Percentiles rank a stretch among this genome's conserved stretches.
Evolutionary conservation across 495 filamentous ascomycete genomes (phyloP).

Genomic region (Penicillium herquei): DNA sequence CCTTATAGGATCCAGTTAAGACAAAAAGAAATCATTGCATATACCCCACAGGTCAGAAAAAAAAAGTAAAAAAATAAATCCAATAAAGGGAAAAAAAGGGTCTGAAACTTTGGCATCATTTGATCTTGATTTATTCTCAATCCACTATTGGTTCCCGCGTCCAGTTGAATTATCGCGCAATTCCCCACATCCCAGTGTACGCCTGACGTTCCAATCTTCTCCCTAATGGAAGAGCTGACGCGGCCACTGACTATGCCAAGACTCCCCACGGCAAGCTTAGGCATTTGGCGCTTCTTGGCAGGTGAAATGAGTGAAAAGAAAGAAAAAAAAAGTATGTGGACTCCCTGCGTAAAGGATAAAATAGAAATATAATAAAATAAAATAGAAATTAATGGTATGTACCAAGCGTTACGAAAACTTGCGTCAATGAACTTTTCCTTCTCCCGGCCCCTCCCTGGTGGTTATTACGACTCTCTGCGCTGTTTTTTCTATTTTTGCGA

Average conservation of each 20-base stretch:
- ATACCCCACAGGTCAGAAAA: neutral
- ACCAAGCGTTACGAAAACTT: neutral
- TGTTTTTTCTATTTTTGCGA: conserved; percentile 7
- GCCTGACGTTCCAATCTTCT: conserved; percentile 22
- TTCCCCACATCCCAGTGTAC: conserved; percentile 16
- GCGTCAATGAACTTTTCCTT: too few relatives aligned
- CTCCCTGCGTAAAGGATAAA: neutral
- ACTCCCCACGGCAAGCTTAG: conserved; percentile 26
- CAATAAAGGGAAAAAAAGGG: conserved; percentile 2
- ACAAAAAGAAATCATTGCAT: neutral
- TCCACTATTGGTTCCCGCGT: conserved; percentile 3
- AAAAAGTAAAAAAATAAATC: neutral
- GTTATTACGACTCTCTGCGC: neutral
- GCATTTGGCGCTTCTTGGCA: conserved; percentile 30
- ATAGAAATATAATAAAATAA: neutral
- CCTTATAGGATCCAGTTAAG: too few relatives aligned
- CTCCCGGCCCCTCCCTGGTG: neutral
- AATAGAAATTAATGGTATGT: neutral
- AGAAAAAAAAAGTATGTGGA: neutral
- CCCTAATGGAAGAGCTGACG: conserved; percentile 22
- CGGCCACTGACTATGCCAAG: conserved; percentile 30
- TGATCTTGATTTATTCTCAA: neutral
- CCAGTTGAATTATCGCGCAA: conserved; percentile 4
- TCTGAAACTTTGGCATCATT: neutral
- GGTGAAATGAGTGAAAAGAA: neutral